These are phyloP conservation scores for Fraxinus excelsior DNA, from an alignment of 257 asterid species.

Conservation along the genomic window DNA sequence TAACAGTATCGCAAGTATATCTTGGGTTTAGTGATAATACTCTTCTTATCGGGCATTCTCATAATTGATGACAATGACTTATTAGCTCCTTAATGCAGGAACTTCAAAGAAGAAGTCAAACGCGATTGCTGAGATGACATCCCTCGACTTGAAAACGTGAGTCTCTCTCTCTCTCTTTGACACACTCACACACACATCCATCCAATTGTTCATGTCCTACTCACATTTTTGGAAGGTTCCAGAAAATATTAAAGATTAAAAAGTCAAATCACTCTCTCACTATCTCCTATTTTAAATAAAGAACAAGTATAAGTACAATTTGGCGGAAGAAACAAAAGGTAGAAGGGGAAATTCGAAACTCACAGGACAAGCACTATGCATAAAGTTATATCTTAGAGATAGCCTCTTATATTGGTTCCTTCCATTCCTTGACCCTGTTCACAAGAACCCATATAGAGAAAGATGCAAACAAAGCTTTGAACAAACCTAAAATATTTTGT, in stretches of 20 bases:
- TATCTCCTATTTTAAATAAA: background rate
- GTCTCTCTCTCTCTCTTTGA: slow-evolving; percentile 22
- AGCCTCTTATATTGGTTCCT: background rate
- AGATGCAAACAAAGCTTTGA: background rate
- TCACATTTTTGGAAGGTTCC: background rate
- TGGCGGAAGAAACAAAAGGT: background rate
- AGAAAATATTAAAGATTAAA: background rate
- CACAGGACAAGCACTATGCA: background rate
- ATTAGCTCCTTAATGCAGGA: slow-evolving; percentile 42
- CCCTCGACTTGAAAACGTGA: slow-evolving; percentile 70
- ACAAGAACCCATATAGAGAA: too few species aligned
- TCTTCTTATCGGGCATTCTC: background rate
- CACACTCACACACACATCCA: background rate
- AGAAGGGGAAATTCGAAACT: background rate
- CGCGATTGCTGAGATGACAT: slow-evolving; percentile 47
- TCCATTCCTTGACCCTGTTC: background rate
- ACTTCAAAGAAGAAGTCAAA: slow-evolving; percentile 48
- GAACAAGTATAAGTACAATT: background rate
- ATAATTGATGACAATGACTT: background rate
- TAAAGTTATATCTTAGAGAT: background rate
- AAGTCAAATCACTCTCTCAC: background rate
- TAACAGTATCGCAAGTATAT: background rate
- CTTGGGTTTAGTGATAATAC: background rate
- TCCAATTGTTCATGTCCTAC: background rate
- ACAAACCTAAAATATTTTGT: background rate